Evolutionary conservation across 2,329 filamentous ascomycete genomes (phyloP), one percentile per base, ranked within the genome.

Genomic region (Periconia macrospinosa): DNA sequence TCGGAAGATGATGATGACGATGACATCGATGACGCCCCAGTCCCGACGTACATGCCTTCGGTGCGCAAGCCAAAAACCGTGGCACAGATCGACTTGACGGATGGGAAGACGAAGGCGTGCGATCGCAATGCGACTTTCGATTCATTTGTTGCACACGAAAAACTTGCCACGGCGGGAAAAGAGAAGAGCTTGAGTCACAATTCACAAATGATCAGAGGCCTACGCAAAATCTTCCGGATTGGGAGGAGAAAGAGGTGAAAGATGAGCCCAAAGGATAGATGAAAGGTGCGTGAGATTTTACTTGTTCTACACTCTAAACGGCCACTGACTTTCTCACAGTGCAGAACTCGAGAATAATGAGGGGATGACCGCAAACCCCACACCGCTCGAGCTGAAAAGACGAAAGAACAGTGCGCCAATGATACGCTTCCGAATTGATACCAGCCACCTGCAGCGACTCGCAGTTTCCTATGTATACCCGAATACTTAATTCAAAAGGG

Each of bases 121-220:
- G 30, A 50, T 19, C 48, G 48, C 48, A 20, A 20, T n/a, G 18
- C 17, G 17, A 50, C 48, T 15, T 50, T 50, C 20, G 48, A 50
- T 8, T 3, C 48, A 15, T 50, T 50, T 18, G 13, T 50, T 5
- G 19, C 41, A 2, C 8, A 33, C 8, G 17, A 33, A 2, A 15
- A 37, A 8, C 41, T 50, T 13, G 48, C 18, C 15, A 41, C 20
- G 9, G 41, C 19, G n/a, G 17, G 23, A 18, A 33, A 33, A 19
- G 17, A 43, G 11, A 43, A 43, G 41, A 43, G 41, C 41, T 6
- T 19, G 7, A 43, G 17, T 23, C 41, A 43, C 19, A 43, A 43
- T 23, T 18, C 41, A 17, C 41, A 43, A 23, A 43, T 43, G 17
- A n/a, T 19, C 3, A 18, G 41, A 19, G 41, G 41, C 41, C 41